Evolutionary conservation across 495 filamentous ascomycete species (phyloP), one percentile per base, ranked within the genome.

Genomic region (Entonaema liquescens): DNA sequence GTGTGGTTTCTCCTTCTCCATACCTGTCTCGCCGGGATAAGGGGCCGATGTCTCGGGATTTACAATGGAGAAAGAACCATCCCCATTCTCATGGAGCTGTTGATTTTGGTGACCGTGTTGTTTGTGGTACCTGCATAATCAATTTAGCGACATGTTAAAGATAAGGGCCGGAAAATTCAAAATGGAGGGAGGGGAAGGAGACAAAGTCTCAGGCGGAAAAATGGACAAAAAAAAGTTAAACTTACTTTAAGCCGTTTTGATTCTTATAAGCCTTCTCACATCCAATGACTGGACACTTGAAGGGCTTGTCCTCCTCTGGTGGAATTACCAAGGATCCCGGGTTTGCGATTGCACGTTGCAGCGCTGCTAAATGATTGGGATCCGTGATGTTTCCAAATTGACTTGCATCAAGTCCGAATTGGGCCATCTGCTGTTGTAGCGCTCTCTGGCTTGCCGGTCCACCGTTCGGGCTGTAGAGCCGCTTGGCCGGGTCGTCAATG

Each of bases 261-360:
- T 99, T 99, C 86, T 99, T 99, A 80, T 99, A 99, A 13, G 95
- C 95, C 84, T 99, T 99, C 79, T 99, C 95, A 76, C 95, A 99
- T 17, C 95, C 95, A 74, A 98, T 97, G 47, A 99, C 95, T 8
- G 96, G 95, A 78, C 95, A 99, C 74, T 92, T 91, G 86, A 97
- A 98, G 0, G 95, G 95, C 81, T 98, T 99, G 68, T 93, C 91
- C 72, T 98, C 94, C 65, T 79, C 90, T 81, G 70, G 89, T 15
- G 82, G 79, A 74, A 86, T 85, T 70, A 86, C 81, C 73, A 86
- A 62, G 57, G 77, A 74, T 50, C 70, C 75, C 52, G 78, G 77
- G 56, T 79, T 75, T 9, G 82, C 89, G 50, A 91, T 83, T 68
- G 93, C 85, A 67, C 95, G 92, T 75, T 93, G 91, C 69, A 94